Percentiles rank a stretch among this genome's conserved stretches.
These are phyloP conservation scores for Spergularia azorica DNA, from an alignment of 179 eudicot genomes.

Conservation along the genomic window DNA sequence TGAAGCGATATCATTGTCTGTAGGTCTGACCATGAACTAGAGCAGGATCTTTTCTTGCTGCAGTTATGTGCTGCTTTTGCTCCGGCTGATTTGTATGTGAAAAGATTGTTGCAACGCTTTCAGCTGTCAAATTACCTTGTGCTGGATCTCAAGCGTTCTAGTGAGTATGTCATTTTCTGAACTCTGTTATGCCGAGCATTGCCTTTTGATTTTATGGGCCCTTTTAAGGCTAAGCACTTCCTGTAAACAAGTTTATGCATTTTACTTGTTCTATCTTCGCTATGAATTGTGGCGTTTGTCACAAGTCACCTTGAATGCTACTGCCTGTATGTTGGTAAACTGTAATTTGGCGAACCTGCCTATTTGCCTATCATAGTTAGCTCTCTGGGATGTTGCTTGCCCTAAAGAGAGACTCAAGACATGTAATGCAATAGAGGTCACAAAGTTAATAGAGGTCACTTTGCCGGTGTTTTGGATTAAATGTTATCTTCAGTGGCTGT, in stretches of 20 bases:
- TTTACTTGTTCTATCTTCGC: not conserved
- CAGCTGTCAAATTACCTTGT: conserved; percentile 66
- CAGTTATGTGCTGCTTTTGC: conserved; percentile 99
- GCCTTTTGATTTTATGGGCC: not conserved
- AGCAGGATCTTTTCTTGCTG: conserved; percentile 87
- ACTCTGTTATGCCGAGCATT: not conserved
- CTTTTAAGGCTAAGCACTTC: not conserved
- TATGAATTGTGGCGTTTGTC: no score
- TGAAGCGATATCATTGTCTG: conserved; percentile 17
- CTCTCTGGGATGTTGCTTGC: conserved; percentile 1
- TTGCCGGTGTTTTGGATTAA: no score
- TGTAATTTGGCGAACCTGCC: not conserved
- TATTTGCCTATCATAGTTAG: not conserved
- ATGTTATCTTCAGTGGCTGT: no score
- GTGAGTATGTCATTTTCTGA: conserved; percentile 74
- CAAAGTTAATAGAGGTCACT: no score
- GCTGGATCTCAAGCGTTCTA: conserved; percentile 62
- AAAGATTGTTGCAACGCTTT: conserved; percentile 78
- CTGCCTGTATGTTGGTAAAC: conserved; percentile 7
- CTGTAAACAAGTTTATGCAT: not conserved
- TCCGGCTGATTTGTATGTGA: conserved; percentile 82
- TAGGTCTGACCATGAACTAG: conserved; percentile 87
- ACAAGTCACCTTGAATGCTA: not conserved
- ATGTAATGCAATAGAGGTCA: no score
- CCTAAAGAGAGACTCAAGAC: no score